These are phyloP conservation scores for Lolium perenne DNA, from an alignment of 176 grass and related monocot genomes.

Conservation along the genomic window DNA sequence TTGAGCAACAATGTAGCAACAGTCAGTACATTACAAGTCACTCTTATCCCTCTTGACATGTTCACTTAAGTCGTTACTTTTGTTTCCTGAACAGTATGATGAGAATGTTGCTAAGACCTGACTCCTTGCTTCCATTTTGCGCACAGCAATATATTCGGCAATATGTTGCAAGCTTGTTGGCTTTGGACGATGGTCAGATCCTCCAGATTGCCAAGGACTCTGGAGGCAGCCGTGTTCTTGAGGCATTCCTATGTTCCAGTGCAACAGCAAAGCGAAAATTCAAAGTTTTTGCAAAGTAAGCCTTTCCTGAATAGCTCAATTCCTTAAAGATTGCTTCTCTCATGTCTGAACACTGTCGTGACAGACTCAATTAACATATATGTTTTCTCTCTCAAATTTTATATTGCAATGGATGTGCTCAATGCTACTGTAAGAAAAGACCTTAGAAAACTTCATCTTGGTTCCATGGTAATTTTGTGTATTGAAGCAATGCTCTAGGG, in stretches of 20 bases:
- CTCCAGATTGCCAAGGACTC: conserved; percentile 82
- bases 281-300: conserved; percentile 91
- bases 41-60: conserved; percentile 17
- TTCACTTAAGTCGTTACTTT: conserved; percentile 29
- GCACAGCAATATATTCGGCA: conserved; percentile 79
- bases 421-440: conserved; percentile 6
- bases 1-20: not conserved
- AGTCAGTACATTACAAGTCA: conserved; percentile 14
- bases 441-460: not conserved
- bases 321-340: not conserved
- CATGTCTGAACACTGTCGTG: conserved; percentile 21
- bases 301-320: conserved; percentile 30
- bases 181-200: conserved; percentile 63
- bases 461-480: not conserved
- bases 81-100: conserved; percentile 21
- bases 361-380: not conserved
- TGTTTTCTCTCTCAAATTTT: conserved; percentile 16
- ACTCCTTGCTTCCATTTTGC: conserved; percentile 34
- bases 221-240: conserved; percentile 83
- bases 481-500: not conserved
- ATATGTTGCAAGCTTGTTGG: conserved; percentile 72
- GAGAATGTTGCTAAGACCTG: conserved; percentile 20
- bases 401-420: not conserved
- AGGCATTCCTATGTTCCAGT: conserved; percentile 89
- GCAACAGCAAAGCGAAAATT: conserved; percentile 74